phyloP scores from a whole-genome alignment of 495 filamentous ascomycete species.

The Penicillium chermesinum region DNA sequence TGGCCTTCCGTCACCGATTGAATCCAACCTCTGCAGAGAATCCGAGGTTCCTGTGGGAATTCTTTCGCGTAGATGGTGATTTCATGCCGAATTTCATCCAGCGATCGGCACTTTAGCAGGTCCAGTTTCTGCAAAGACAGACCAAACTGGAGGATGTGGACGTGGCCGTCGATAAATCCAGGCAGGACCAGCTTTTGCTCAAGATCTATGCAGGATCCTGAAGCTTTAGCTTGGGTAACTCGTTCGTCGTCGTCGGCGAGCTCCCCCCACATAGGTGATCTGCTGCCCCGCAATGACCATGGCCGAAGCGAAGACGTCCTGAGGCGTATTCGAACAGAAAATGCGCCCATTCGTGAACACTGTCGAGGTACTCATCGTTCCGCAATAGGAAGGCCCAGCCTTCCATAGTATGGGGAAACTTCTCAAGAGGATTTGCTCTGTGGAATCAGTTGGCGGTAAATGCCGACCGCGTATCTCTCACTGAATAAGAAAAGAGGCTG shows the following conservation, averaged over 20 bases:
- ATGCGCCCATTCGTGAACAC: neutral
- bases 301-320: neutral
- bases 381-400: too few species aligned
- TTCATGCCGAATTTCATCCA: conserved; percentile 46
- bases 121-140: conserved; percentile 46
- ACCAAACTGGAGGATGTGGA: conserved; percentile 54
- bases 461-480: too few species aligned
- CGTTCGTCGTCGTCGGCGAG: neutral
- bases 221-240: neutral
- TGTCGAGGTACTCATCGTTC: too few species aligned
- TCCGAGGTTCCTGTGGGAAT: conserved; percentile 43
- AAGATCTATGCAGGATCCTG: neutral
- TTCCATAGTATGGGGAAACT: too few species aligned
- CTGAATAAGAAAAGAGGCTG: too few species aligned
- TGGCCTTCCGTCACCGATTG: conserved; percentile 50
- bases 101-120: conserved; percentile 44
- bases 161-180: conserved; percentile 50
- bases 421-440: too few species aligned
- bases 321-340: neutral
- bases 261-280: neutral
- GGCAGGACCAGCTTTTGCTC: neutral
- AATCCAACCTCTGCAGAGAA: conserved; percentile 58
- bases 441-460: too few species aligned
- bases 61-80: conserved; percentile 42
- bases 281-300: neutral